Evolutionary conservation across 1,284 basidiomycete genomes (phyloP).

Genomic region (Cryptococcus deneoformans): DNA sequence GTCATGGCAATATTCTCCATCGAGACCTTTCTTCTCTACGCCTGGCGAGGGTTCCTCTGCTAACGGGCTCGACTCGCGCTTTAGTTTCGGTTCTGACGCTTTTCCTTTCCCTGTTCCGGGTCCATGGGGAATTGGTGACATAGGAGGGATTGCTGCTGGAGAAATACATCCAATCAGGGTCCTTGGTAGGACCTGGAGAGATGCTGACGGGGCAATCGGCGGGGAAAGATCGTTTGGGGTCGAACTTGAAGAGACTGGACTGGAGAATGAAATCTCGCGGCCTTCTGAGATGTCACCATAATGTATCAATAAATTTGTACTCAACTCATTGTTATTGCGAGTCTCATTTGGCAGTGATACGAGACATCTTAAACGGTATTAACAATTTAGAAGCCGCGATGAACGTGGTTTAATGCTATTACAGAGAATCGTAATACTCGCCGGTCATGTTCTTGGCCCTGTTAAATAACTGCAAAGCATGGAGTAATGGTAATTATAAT

Average conservation of each 20-base stretch:
- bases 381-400: background rate
- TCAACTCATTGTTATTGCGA: background rate
- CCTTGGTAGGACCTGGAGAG: constrained; percentile 16
- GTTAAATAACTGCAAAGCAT: background rate
- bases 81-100: no score
- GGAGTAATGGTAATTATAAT: no score
- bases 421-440: background rate
- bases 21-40: background rate
- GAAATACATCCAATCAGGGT: constrained; percentile 26
- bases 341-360: background rate
- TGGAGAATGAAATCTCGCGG: background rate
- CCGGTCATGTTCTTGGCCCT: background rate
- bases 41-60: background rate
- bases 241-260: background rate
- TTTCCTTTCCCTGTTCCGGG: constrained; percentile 1
- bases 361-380: background rate
- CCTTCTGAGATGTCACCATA: background rate
- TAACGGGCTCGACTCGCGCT: background rate
- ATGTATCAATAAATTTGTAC: background rate
- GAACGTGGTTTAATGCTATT: no score
- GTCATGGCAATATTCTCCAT: constrained; percentile 33
- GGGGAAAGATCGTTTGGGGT: background rate
- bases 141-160: background rate
- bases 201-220: constrained; percentile 2
- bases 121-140: background rate